Evolutionary conservation across 352 stramenopile genomes (phyloP).

Genomic region (Sclerospora graminicola): DNA sequence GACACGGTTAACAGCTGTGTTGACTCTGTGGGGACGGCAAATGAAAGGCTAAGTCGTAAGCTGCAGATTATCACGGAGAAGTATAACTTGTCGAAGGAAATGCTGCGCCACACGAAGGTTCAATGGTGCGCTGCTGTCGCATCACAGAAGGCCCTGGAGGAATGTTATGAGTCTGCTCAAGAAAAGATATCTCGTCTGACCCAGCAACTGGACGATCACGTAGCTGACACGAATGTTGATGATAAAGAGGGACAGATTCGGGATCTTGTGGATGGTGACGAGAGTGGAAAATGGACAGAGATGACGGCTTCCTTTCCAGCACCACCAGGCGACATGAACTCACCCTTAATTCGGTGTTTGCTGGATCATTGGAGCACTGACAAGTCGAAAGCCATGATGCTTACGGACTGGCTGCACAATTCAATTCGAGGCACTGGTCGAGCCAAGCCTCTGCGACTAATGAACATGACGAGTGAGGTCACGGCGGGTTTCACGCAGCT

Average conservation of each 20-base stretch:
- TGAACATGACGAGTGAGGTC: constrained; percentile 41
- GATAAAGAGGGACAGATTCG: constrained; percentile 13
- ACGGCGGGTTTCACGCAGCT: constrained; percentile 52
- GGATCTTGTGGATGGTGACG: constrained; percentile 15
- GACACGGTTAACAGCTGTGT: constrained; percentile 12
- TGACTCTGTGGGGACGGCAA: constrained; percentile 15
- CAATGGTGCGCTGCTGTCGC: constrained; percentile 50
- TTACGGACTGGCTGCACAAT: constrained; percentile 59
- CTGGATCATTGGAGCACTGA: constrained; percentile 60
- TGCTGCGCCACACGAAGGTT: constrained; percentile 51
- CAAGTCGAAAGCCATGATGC: constrained; percentile 40
- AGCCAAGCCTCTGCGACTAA: constrained; percentile 28
- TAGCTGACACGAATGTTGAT: constrained; percentile 14
- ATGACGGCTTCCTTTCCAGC: constrained; percentile 43
- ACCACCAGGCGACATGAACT: constrained; percentile 53
- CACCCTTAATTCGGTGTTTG: constrained; percentile 49
- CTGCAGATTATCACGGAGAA: constrained; percentile 37
- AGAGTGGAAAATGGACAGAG: constrained; percentile 34
- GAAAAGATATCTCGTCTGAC: constrained; percentile 37
- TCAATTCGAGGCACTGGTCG: constrained; percentile 40
- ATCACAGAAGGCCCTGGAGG: constrained; percentile 54
- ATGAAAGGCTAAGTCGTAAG: constrained; percentile 25
- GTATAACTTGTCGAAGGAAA: constrained; percentile 35
- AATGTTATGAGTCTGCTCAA: constrained; percentile 40
- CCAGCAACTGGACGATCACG: constrained; percentile 36